These are phyloP conservation scores for Tolypocladium pustulatum DNA, from an alignment of 2,329 filamentous ascomycete genomes.

Conservation along the genomic window DNA sequence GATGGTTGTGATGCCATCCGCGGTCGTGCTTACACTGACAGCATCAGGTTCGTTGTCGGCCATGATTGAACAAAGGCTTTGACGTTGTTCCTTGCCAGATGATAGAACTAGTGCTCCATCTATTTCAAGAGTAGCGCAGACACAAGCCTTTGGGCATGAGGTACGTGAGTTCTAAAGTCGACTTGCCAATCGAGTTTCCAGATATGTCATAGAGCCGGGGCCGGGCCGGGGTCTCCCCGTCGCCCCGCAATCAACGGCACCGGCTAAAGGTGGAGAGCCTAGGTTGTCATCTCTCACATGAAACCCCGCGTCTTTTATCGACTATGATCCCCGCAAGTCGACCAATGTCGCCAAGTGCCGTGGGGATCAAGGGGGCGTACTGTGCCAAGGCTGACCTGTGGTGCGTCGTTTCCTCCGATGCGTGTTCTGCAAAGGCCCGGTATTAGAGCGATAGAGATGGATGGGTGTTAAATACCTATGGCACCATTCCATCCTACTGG, in stretches of 20 bases:
- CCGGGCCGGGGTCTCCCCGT: background rate
- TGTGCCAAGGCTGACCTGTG: background rate
- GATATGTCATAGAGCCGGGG: too few species aligned
- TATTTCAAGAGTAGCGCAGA: background rate
- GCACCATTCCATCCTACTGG: too few species aligned
- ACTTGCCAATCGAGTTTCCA: background rate
- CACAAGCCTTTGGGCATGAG: background rate
- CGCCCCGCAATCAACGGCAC: background rate
- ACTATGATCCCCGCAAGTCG: background rate
- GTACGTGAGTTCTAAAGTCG: background rate
- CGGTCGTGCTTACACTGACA: background rate
- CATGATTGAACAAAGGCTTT: background rate
- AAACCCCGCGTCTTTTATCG: background rate
- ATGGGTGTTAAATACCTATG: too few species aligned
- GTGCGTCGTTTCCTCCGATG: too few species aligned
- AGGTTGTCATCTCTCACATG: background rate
- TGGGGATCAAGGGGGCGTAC: background rate
- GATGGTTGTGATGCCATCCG: slow-evolving; percentile 40
- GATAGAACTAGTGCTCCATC: background rate
- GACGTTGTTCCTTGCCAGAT: background rate
- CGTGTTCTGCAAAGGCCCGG: too few species aligned
- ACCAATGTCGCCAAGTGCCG: background rate
- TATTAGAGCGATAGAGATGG: too few species aligned
- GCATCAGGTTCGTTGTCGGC: background rate
- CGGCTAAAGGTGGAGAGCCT: background rate